Evolutionary conservation across 2,329 filamentous ascomycete genomes (phyloP).

Genomic region (Talaromyces amestolkiae): DNA sequence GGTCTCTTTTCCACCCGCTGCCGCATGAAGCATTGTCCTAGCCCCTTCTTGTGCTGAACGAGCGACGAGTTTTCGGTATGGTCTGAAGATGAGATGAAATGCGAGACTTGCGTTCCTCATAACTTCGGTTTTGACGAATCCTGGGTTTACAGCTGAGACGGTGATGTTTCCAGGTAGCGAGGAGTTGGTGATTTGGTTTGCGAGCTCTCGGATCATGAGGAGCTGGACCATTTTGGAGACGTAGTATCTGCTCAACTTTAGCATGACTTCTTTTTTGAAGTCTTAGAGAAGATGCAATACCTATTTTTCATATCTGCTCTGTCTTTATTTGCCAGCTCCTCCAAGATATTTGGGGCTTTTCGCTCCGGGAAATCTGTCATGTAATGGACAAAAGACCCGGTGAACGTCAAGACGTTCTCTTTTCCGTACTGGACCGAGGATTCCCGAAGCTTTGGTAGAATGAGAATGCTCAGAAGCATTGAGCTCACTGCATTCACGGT

Average conservation of each 20-base stretch:
- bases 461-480: slow-evolving; percentile 24
- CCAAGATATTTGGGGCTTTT: slow-evolving; percentile 4
- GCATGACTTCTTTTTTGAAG: background rate
- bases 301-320: slow-evolving; percentile 13
- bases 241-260: background rate
- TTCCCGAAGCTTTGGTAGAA: slow-evolving; percentile 19
- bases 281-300: background rate
- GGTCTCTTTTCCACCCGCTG: background rate
- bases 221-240: slow-evolving; percentile 14
- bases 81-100: slow-evolving; percentile 3
- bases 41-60: slow-evolving; percentile 11
- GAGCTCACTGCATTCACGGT: slow-evolving; percentile 29
- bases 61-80: background rate
- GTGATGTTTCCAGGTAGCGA: slow-evolving; percentile 1
- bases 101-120: slow-evolving; percentile 3
- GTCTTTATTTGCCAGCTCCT: background rate
- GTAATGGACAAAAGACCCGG: slow-evolving; percentile 12
- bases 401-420: slow-evolving; percentile 3
- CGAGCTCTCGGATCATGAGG: slow-evolving; percentile 11
- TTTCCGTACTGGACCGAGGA: slow-evolving; percentile 14
- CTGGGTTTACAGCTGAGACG: slow-evolving; percentile 6
- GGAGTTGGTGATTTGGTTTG: slow-evolving; percentile 6
- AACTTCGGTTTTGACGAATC: slow-evolving; percentile 5
- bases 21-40: slow-evolving; percentile 14
- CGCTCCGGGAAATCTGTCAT: slow-evolving; percentile 11